Base-by-base conservation (phyloP, 2,329 filamentous ascomycete species). In the Trichothecium roseum region DNA sequence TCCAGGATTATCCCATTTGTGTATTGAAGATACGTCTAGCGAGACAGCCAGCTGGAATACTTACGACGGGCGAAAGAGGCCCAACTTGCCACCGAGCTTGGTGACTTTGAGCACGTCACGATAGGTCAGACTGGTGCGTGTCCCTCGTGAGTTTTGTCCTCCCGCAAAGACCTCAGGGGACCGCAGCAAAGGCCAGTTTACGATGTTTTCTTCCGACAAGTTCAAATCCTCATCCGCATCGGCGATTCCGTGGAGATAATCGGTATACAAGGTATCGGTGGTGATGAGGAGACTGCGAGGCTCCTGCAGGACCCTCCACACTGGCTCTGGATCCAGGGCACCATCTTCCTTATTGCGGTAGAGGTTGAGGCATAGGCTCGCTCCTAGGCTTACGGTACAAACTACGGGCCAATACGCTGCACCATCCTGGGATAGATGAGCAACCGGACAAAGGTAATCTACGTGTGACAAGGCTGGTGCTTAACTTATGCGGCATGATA, bases 401-500 rank as follows among this genome's bases (percentile, higher is more conserved):
- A 95, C 89, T 12, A 93, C 77, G 2, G 83, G 83, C 52, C 83
- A 73, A 54, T 98, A 98, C 8, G 89, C 85, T 8, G 73, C 63
- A 2, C 89, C 91, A 55, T 98, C 89, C 66, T 64, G 39, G 39
- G 30, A 29, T 35, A 43, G 48, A 59, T 60, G 54, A 60, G 56
- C 47, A 51, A 8, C 5, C 17, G 4, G 13, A 34, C n/a, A 10
- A 31, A 14, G 22, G 17, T 13, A 12, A 14, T 29, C 30, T 14
- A 30, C 17, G 14, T 42, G 33, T 42, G 33, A 37, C 41, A 33
- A 42, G 38, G 39, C 44, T 36, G 52, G 40, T 48, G 60, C 56
- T 56, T 49, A 60, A 55, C 64, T 95, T 91, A 56, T 96, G 89
- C 32, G 88, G 80, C 84, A 95, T 94, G 45, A 96, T 96, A n/a